Evolutionary conservation across 768 basidiomycete species (phyloP), one percentile per base, ranked within the genome.

Genomic region (Boletus eberwhitei): DNA sequence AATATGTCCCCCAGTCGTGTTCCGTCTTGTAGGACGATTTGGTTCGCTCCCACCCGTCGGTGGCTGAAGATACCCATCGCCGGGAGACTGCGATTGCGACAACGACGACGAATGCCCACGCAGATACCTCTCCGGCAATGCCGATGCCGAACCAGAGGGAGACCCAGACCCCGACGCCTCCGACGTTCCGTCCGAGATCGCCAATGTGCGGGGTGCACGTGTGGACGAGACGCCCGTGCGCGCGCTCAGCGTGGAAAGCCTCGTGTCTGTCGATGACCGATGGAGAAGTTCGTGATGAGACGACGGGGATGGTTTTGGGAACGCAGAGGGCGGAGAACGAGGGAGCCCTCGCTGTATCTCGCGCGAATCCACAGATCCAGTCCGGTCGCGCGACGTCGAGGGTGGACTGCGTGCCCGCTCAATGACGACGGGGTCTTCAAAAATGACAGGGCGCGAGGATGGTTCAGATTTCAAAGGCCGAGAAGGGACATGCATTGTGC

Each of bases 1-100:
- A 64, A 72, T 69, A 21, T 59, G 58, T 0, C 85, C 82, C 4
- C 88, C 87, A 0, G 83, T 89, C 2, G 89, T 90, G 63, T 90
- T 88, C 24, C 90, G 77, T 14, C 89, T 79, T 6, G 77, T 66
- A 21, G 83, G 80, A 16, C 75, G 79, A 34, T 52, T 60, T 5
- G 71, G 62, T n/a, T 53, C 45, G 8, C 58, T 57, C 34, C 42
- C 56, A 19, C 64, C 50, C 11, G 53, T 16, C 0, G 82, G 79
- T 4, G 84, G 83, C 39, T 83, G 84, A 4, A 84, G 79, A 64
- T 79, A 77, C 4, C 75, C 78, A 63, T 74, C 24, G 24, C 24
- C 83, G 59, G 61, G 72, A 48, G 65, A 64, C 22, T 69, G 61
- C 5, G 55, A 54, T 50, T 67, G 65, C 7, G 65, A 66, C 41